Evolutionary conservation across 495 filamentous ascomycete species (phyloP).

Genomic region (Aspergillus campestris): DNA sequence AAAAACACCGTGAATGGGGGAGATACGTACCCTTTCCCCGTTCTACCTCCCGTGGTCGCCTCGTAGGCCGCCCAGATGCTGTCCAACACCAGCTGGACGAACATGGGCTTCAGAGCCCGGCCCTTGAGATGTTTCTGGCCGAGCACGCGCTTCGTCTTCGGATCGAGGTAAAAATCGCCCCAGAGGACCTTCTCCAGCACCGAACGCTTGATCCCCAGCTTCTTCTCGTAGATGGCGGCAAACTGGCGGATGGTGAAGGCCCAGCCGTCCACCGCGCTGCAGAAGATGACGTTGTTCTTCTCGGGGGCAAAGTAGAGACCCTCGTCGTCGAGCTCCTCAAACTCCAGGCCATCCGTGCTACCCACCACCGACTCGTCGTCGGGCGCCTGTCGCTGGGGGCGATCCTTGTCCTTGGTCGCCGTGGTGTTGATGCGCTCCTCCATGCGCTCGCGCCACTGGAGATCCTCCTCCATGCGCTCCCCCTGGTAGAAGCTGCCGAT

Average conservation of each 20-base stretch:
- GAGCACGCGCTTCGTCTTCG: conserved; percentile 91
- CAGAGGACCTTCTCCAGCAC: conserved; percentile 90
- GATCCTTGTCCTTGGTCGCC: conserved; percentile 33
- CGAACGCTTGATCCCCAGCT: conserved; percentile 88
- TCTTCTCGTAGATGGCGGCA: conserved; percentile 89
- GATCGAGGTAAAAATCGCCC: conserved; percentile 95
- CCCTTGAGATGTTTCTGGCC: conserved; percentile 90
- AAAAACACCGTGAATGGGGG: conserved; percentile 9
- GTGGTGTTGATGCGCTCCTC: conserved; percentile 66
- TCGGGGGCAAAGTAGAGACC: conserved; percentile 97
- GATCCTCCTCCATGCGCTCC: conserved; percentile 96
- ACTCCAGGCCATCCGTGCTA: conserved; percentile 44
- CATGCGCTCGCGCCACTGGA: conserved; percentile 90
- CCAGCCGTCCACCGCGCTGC: conserved; percentile 96
- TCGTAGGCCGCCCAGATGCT: conserved; percentile 97
- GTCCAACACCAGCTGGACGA: conserved; percentile 92
- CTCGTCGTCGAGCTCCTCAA: conserved; percentile 90
- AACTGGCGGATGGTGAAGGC: conserved; percentile 96
- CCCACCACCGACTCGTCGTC: conserved; percentile 42
- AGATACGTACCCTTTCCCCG: conserved; percentile 64
- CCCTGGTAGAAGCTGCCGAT: conserved; percentile 97
- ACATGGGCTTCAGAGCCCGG: conserved; percentile 86
- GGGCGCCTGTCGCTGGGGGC: conserved; percentile 30
- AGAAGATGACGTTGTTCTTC: conserved; percentile 98
- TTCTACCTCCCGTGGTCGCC: conserved; percentile 73